Evolutionary conservation across 2,329 filamentous ascomycete species (phyloP).

Genomic region (Hymenoscyphus infarciens): DNA sequence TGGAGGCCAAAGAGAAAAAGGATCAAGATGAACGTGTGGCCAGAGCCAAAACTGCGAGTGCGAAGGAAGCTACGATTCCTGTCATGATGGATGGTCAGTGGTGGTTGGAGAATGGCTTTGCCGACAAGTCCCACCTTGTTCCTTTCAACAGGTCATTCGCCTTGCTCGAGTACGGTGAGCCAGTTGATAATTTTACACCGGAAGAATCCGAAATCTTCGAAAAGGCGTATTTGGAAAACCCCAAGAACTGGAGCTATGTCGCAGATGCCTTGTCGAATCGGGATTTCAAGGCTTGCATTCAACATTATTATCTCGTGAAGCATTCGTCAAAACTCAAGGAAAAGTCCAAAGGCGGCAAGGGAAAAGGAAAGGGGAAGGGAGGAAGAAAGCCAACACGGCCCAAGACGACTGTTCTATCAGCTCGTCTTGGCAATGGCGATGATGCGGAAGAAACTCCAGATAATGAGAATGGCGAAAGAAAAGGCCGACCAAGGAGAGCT

Average conservation of each 20-base stretch:
- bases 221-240: conserved; percentile 68
- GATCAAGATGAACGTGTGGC: conserved; percentile 63
- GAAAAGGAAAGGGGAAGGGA: conserved; percentile 42
- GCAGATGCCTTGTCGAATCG: conserved; percentile 64
- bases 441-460: conserved; percentile 32
- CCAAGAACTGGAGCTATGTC: conserved; percentile 80
- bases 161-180: conserved; percentile 68
- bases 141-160: conserved; percentile 64
- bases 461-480: conserved; percentile 54
- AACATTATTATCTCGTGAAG: conserved; percentile 82
- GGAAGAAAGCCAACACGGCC: conserved; percentile 52
- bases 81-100: conserved; percentile 63
- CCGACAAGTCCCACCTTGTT: conserved; percentile 63
- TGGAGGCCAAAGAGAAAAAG: conserved; percentile 65
- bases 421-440: conserved; percentile 56
- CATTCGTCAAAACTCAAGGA: conserved; percentile 73
- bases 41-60: conserved; percentile 67
- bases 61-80: conserved; percentile 73
- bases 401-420: conserved; percentile 61
- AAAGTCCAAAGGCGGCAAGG: conserved; percentile 54
- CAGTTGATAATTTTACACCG: conserved; percentile 69
- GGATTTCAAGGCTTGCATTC: conserved; percentile 76
- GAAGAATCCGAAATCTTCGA: conserved; percentile 70
- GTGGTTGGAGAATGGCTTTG: conserved; percentile 54
- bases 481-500: conserved; percentile 58